phyloP scores from a whole-genome alignment of 768 basidiomycete species.

The Pleurotus platypus region DNA sequence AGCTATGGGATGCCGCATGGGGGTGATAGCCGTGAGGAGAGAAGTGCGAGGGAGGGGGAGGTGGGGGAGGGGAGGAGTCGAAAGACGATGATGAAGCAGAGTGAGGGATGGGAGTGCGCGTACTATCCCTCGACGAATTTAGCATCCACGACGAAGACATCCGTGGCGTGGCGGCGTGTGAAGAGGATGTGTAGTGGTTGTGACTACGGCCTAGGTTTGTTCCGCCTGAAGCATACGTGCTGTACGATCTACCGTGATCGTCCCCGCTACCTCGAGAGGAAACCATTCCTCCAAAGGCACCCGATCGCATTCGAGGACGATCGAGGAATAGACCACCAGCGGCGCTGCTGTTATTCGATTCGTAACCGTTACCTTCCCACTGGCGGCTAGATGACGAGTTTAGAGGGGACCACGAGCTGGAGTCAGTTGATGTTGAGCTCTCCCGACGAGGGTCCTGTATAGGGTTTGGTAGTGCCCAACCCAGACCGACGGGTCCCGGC shows the following conservation, averaged over 20 bases:
- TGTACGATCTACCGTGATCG: conserved; percentile 5
- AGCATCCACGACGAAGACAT: conserved; percentile 32
- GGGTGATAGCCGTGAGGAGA: conserved; percentile 30
- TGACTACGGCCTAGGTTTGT: background rate
- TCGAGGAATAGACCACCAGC: conserved; percentile 24
- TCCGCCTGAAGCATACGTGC: background rate
- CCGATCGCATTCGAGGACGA: conserved; percentile 33
- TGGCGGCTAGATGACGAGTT: conserved; percentile 30
- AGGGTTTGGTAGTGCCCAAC: conserved; percentile 15
- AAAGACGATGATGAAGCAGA: conserved; percentile 26
- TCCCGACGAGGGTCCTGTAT: conserved; percentile 31
- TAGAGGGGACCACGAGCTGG: conserved; percentile 33
- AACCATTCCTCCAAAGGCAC: conserved; percentile 26
- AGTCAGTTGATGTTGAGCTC: conserved; percentile 16
- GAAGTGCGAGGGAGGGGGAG: conserved; percentile 24
- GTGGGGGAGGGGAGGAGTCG: conserved; percentile 9
- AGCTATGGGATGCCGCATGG: conserved; percentile 24
- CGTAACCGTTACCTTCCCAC: conserved; percentile 35
- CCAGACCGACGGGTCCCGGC: conserved; percentile 13
- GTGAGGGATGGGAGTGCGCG: conserved; percentile 27
- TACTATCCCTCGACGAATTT: conserved; percentile 26
- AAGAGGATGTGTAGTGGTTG: background rate
- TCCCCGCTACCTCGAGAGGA: conserved; percentile 28
- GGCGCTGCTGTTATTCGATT: conserved; percentile 17
- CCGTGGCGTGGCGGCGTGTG: background rate